Evolutionary conservation across 1,284 basidiomycete genomes (phyloP).

Genomic region (Tetrapyrgos nigripes): DNA sequence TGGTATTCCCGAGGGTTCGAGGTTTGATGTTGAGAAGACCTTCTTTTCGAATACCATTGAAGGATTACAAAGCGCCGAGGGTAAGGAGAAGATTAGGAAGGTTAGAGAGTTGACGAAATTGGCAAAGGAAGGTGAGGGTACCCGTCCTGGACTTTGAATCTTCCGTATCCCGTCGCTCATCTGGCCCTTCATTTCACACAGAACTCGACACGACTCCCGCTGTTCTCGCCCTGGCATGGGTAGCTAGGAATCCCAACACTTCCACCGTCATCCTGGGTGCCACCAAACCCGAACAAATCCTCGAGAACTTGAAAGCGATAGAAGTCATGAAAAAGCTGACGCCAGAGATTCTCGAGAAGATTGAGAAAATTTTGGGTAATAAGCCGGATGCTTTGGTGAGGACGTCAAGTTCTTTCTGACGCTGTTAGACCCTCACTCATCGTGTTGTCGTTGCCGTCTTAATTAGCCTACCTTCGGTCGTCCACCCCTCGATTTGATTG

Average conservation of each 20-base stretch:
- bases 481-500: no score
- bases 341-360: slow-evolving; percentile 59
- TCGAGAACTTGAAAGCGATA: slow-evolving; percentile 74
- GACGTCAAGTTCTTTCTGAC: no score
- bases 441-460: no score
- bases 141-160: no score
- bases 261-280: slow-evolving; percentile 69
- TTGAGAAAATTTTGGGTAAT: slow-evolving; percentile 62
- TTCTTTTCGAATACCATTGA: slow-evolving; percentile 44
- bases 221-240: slow-evolving; percentile 68
- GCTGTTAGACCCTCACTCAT: no score
- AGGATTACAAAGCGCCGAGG: slow-evolving; percentile 18
- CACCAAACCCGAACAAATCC: slow-evolving; percentile 45
- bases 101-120: slow-evolving; percentile 72
- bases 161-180: no score
- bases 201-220: slow-evolving; percentile 40
- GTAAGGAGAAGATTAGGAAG: slow-evolving; percentile 45
- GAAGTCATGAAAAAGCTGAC: slow-evolving; percentile 68
- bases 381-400: slow-evolving; percentile 40
- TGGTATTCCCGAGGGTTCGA: slow-evolving; percentile 59
- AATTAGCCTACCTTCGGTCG: no score
- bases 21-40: slow-evolving; percentile 52
- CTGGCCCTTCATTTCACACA: slow-evolving; percentile 16
- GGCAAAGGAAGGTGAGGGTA: slow-evolving; percentile 54
- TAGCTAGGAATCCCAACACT: slow-evolving; percentile 66